A percentile compares a stretch with the other conserved stretches of the same genome.
Conservation (phyloP, 2,329 filamentous ascomycete genomes). For the Fusarium sp. region DNA sequence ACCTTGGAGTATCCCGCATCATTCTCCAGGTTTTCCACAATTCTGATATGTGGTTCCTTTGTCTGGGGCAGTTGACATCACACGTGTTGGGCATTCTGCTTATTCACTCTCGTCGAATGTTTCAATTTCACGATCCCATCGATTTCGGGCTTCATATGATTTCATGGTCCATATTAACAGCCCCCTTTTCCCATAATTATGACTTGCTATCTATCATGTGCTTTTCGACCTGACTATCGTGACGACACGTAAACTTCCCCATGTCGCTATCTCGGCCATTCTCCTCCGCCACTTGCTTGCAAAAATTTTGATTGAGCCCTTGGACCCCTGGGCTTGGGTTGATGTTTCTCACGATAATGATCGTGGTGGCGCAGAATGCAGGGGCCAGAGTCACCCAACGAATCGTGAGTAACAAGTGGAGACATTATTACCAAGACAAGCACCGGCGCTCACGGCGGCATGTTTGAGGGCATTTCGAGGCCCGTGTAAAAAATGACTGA, state of each 20-base stretch:
- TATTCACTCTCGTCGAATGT: background rate
- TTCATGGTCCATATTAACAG: conserved; percentile 21
- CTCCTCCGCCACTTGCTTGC: conserved; percentile 4
- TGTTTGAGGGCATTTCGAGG: conserved; percentile 24
- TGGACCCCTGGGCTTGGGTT: background rate
- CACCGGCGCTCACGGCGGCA: conserved; percentile 30
- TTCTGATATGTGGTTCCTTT: conserved; percentile 1
- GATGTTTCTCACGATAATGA: conserved; percentile 3
- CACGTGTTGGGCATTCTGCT: background rate
- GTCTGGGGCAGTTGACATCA: conserved; percentile 38
- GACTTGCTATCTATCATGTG: conserved; percentile 19
- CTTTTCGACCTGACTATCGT: conserved; percentile 2
- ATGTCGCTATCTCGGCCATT: conserved; percentile 31
- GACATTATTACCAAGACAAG: too few species aligned
- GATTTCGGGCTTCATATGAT: conserved; percentile 17
- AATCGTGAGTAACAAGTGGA: background rate
- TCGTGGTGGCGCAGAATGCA: conserved; percentile 17
- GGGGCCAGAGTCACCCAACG: conserved; percentile 2
- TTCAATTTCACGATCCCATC: conserved; percentile 26
- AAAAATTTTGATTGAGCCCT: background rate
- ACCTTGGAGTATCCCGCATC: conserved; percentile 13
- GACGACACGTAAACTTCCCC: conserved; percentile 1
- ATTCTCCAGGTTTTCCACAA: conserved; percentile 30
- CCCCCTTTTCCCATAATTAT: conserved; percentile 14
- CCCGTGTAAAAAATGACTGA: conserved; percentile 12